Percentiles rank a stretch among this genome's conserved stretches.
Evolutionary conservation across 2,329 filamentous ascomycete species (phyloP).

Genomic region (Colletotrichum sp.): DNA sequence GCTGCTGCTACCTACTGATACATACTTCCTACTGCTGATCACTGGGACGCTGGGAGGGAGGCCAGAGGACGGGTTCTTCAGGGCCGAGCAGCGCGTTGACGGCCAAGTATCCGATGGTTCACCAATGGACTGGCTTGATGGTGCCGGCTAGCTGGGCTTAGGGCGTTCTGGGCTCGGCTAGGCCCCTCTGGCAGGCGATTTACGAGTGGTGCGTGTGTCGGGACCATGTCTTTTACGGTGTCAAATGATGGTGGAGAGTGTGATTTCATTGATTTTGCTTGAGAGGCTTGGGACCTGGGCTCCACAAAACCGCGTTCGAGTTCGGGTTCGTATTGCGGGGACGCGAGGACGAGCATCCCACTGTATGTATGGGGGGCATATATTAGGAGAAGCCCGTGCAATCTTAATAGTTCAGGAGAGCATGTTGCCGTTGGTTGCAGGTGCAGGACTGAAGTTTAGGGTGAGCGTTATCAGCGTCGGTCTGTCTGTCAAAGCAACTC

Average conservation of each 20-base stretch:
- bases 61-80: not conserved
- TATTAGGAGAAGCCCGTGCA: not conserved
- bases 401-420: not conserved
- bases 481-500: not conserved
- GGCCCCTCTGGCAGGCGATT: not conserved
- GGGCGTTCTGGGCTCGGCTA: not conserved
- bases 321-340: conserved; percentile 11
- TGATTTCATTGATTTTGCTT: not conserved
- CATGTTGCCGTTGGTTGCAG: not conserved
- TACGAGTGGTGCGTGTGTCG: not conserved
- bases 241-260: not conserved
- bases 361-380: not conserved
- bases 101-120: not conserved
- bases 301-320: not conserved
- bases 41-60: not conserved
- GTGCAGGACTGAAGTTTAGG: not conserved
- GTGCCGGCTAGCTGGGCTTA: not conserved
- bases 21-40: not conserved
- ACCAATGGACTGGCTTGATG: not conserved
- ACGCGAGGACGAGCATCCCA: not conserved
- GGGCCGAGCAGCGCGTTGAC: not conserved
- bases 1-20: not conserved
- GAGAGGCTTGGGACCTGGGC: not conserved
- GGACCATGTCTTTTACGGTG: not conserved
- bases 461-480: not conserved